Conservation (phyloP, 176 grass and related monocot genomes). For the Typha latifolia region DNA sequence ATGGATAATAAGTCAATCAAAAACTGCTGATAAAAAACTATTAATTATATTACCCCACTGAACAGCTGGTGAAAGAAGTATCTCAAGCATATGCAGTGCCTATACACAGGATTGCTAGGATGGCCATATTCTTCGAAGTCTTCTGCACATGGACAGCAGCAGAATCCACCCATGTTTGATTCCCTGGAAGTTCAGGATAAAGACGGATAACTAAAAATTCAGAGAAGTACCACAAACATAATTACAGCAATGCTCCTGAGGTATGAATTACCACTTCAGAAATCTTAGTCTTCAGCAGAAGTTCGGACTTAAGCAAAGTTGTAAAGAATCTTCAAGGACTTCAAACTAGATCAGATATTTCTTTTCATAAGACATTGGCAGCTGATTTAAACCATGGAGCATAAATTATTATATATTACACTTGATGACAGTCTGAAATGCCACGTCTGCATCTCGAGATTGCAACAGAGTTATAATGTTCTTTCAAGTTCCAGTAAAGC, state of each 20-base stretch:
- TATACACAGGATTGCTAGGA: constrained; percentile 65
- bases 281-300: background rate
- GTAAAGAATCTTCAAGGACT: background rate
- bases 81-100: constrained; percentile 62
- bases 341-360: too few relatives aligned
- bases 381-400: too few relatives aligned
- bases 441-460: too few relatives aligned
- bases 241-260: background rate
- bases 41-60: constrained; percentile 50
- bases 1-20: background rate
- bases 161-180: constrained; percentile 65
- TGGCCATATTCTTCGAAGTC: constrained; percentile 71
- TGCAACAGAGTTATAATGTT: too few relatives aligned
- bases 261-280: constrained; percentile 1
- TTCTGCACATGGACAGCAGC: constrained; percentile 58
- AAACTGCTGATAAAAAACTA: background rate
- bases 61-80: constrained; percentile 67
- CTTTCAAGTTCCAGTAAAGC: too few relatives aligned
- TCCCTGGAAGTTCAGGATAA: constrained; percentile 14
- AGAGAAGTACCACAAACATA: background rate
- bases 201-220: constrained; percentile 7
- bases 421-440: too few relatives aligned
- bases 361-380: too few relatives aligned
- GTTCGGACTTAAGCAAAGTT: background rate
- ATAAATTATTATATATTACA: too few relatives aligned